These are phyloP conservation scores for Zelopaecilomyces penicillatus DNA, from an alignment of 2,329 filamentous ascomycete genomes.

Conservation along the genomic window DNA sequence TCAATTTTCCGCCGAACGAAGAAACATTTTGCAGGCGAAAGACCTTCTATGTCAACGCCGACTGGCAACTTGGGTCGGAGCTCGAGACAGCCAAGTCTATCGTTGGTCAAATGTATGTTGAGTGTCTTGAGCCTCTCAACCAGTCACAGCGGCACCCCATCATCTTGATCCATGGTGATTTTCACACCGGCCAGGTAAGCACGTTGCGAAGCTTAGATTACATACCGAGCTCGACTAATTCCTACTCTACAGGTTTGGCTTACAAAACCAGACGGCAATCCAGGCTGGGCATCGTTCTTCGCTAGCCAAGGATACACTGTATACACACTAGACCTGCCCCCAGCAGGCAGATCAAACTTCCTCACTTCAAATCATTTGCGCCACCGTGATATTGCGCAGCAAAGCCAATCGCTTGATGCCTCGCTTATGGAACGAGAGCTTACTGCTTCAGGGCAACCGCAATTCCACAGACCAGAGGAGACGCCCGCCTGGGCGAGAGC, in stretches of 20 bases:
- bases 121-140: conserved; percentile 16
- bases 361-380: conserved; percentile 13
- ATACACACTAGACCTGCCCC: conserved; percentile 35
- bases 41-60: conserved; percentile 18
- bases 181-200: conserved; percentile 25
- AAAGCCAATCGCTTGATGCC: conserved; percentile 12
- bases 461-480: not conserved
- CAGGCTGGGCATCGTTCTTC: conserved; percentile 39
- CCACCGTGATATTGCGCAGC: conserved; percentile 8
- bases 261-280: conserved; percentile 37
- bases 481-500: conserved; percentile 17
- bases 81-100: conserved; percentile 11
- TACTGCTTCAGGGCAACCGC: conserved; percentile 20
- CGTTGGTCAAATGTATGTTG: conserved; percentile 28
- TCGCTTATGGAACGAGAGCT: conserved; percentile 20
- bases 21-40: conserved; percentile 12
- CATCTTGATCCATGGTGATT: conserved; percentile 29
- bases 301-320: conserved; percentile 32
- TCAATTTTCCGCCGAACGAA: not conserved
- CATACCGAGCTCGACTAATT: not conserved
- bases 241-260: conserved; percentile 27
- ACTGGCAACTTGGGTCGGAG: conserved; percentile 11
- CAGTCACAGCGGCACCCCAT: conserved; percentile 16
- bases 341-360: conserved; percentile 28
- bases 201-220: not conserved